Conservation (phyloP, 75 land plant species). For the Cupressus sempervirens region DNA sequence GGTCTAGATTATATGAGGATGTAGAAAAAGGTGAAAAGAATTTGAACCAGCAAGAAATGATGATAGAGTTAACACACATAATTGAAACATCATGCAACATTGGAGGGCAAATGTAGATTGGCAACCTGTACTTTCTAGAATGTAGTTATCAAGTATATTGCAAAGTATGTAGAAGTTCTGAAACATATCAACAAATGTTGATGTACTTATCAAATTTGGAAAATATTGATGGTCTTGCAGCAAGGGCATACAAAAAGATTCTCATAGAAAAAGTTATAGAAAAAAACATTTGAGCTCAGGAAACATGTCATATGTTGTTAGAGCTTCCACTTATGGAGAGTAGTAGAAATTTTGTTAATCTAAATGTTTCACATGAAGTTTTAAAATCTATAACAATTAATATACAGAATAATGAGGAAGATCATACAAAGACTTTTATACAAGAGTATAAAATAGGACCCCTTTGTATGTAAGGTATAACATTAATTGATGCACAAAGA, state of each 20-base stretch:
- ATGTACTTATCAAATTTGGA: too few species aligned
- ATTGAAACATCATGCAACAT: background rate
- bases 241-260: background rate
- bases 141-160: background rate
- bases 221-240: background rate
- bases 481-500: background rate
- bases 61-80: background rate
- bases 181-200: background rate
- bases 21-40: too few species aligned
- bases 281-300: background rate
- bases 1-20: too few species aligned
- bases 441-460: too few species aligned
- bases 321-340: background rate
- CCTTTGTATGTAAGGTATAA: background rate
- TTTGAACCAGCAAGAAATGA: too few species aligned
- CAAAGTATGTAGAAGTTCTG: background rate
- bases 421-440: too few species aligned
- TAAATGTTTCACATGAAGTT: background rate
- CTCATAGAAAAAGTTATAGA: too few species aligned
- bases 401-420: too few species aligned
- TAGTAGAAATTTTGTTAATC: too few species aligned
- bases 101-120: background rate
- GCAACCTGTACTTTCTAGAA: background rate
- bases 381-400: too few species aligned
- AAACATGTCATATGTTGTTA: background rate